A percentile compares a stretch with the other conserved stretches of the same genome.
phyloP scores from a whole-genome alignment of 306 rosid genomes.

The Pterocarpus macrocarpus region DNA sequence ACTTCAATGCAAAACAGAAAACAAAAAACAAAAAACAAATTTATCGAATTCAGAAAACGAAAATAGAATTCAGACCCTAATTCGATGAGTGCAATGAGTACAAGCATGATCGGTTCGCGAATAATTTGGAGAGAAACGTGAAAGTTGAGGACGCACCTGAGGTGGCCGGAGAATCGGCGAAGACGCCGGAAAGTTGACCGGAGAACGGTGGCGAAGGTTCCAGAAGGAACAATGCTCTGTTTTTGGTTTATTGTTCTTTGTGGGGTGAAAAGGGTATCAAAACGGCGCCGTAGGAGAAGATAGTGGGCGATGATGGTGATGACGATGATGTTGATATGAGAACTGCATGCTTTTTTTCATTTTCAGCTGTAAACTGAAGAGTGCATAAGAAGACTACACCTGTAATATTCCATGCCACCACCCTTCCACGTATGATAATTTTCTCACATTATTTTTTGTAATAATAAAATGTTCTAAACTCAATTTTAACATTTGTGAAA shows the following conservation, averaged over 20 bases:
- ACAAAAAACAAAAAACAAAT: neutral
- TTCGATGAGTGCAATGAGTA: neutral
- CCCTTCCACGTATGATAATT: neutral
- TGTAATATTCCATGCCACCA: neutral
- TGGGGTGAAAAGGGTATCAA: neutral
- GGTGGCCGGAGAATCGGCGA: slow-evolving; percentile 20
- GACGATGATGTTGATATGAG: neutral
- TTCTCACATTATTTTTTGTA: neutral
- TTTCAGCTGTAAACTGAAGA: neutral
- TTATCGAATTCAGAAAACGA: slow-evolving; percentile 21
- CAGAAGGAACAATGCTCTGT: neutral
- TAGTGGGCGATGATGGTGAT: neutral
- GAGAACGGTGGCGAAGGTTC: slow-evolving; percentile 27
- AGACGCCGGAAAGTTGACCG: slow-evolving; percentile 35
- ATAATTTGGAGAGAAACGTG: slow-evolving; percentile 9
- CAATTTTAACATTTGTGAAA: no score
- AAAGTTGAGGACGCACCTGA: slow-evolving; percentile 29
- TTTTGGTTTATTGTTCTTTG: neutral
- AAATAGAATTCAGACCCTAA: slow-evolving; percentile 10
- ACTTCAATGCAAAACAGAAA: neutral
- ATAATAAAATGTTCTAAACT: no score
- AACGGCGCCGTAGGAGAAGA: slow-evolving; percentile 38
- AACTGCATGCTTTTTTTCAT: slow-evolving; percentile 5
- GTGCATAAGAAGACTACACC: neutral
- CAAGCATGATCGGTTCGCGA: slow-evolving; percentile 20